These are phyloP conservation scores for Suillus discolor DNA, from an alignment of 768 basidiomycete genomes.

Conservation along the genomic window DNA sequence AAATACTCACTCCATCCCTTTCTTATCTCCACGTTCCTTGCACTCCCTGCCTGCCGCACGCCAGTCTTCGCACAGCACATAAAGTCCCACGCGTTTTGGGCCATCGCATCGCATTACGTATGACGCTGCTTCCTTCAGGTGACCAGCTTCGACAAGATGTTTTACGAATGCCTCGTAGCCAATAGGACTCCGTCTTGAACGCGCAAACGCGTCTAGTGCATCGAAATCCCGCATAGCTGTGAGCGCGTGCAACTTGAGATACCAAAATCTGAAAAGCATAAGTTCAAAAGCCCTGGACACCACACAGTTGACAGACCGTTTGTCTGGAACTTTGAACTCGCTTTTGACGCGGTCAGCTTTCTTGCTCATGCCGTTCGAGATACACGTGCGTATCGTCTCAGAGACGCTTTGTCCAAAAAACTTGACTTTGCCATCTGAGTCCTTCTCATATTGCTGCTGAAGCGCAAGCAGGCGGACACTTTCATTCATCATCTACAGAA, in stretches of 20 bases:
- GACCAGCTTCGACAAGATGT: slow-evolving; percentile 74
- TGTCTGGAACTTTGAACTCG: slow-evolving; percentile 95
- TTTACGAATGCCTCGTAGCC: slow-evolving; percentile 92
- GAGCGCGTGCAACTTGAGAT: slow-evolving; percentile 84
- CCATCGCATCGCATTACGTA: slow-evolving; percentile 88
- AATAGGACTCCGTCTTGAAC: slow-evolving; percentile 88
- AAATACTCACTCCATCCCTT: slow-evolving; percentile 75
- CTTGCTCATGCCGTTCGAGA: slow-evolving; percentile 81
- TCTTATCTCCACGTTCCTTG: slow-evolving; percentile 86
- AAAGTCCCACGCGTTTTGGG: slow-evolving; percentile 81
- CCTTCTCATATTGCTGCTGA: slow-evolving; percentile 89
- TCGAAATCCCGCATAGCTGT: slow-evolving; percentile 84
- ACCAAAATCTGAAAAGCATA: slow-evolving; percentile 75
- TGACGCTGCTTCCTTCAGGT: slow-evolving; percentile 69
- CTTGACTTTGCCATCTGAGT: slow-evolving; percentile 71
- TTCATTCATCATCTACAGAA: slow-evolving; percentile 87
- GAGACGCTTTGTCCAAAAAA: slow-evolving; percentile 88
- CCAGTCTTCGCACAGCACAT: slow-evolving; percentile 91
- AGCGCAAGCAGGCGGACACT: slow-evolving; percentile 68
- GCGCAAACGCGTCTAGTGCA: slow-evolving; percentile 81
- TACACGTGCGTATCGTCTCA: slow-evolving; percentile 78
- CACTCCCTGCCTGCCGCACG: slow-evolving; percentile 84
- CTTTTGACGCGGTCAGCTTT: slow-evolving; percentile 85
- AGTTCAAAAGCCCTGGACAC: background rate
- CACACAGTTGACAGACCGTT: slow-evolving; percentile 58